phyloP scores from a whole-genome alignment of 306 rosid genomes.

The Arachis stenosperma region DNA sequence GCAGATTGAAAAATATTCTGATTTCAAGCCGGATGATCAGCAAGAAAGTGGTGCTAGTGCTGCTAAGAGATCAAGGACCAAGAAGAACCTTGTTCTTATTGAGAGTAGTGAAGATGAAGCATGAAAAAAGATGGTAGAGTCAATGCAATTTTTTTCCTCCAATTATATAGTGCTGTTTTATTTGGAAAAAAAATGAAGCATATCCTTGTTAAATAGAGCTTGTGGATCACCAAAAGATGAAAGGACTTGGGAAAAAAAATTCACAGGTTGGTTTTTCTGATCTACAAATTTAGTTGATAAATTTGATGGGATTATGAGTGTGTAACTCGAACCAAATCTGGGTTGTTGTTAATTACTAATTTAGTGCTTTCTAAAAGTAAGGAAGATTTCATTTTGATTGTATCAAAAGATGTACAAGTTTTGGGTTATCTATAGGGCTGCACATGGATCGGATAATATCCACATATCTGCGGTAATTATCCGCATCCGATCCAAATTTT shows the following conservation, averaged over 20 bases:
- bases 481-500: too few relatives aligned
- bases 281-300: conserved; percentile 5
- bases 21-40: conserved; percentile 44
- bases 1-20: conserved; percentile 53
- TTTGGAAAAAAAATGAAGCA: conserved; percentile 1
- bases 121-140: conserved; percentile 29
- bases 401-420: too few relatives aligned
- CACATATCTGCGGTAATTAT: too few relatives aligned
- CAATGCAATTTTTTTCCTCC: background rate
- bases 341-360: background rate
- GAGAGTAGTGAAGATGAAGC: conserved; percentile 81
- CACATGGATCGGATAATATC: too few relatives aligned
- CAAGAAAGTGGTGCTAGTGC: conserved; percentile 52
- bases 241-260: background rate
- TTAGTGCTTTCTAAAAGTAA: too few relatives aligned
- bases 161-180: conserved; percentile 1
- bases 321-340: background rate
- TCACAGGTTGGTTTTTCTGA: background rate
- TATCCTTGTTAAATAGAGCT: conserved; percentile 7
- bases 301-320: background rate
- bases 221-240: conserved; percentile 7
- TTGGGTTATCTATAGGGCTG: too few relatives aligned
- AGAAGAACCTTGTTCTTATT: conserved; percentile 62
- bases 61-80: conserved; percentile 63
- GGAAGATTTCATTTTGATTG: too few relatives aligned